Base-by-base conservation (phyloP, 2,329 filamentous ascomycete genomes). In the Pseudogymnoascus sp. region DNA sequence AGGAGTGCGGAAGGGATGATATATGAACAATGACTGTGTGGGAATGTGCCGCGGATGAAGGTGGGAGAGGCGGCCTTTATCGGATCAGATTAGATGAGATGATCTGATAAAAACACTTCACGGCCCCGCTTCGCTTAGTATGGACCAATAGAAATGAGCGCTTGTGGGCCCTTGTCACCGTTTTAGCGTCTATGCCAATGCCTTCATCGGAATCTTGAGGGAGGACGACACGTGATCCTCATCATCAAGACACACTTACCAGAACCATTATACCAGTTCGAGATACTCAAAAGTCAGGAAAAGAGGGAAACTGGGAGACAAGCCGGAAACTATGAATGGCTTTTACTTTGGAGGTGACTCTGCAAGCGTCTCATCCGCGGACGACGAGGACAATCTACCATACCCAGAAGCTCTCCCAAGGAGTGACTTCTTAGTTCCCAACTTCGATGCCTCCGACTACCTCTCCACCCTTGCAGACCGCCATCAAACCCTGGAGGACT, bases 401-500 rank as follows among this genome's bases (percentile, higher is more conserved):
- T 97, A 96, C 77, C 95, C 95, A 1, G 82, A 86, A 40, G 91
- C 93, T 3, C 85, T 99, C 14, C 85, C 90, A 1, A 89, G 95
- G 64, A 79, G 82, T 64, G 91, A 95, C 72, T 99, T 99, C 77
- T 83, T 96, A 6, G 78, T 84, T 1, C 82, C 85, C 3, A 76
- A 86, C 68, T 99, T 99, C 75, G 86, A 91, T 66, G 88, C 96
- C 0, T 84, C 90, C 1, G 79, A 79, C 1, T 99, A 97, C 74
- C 87, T 99, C 76, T 92, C 87, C 6, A 88, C 89, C 1, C 82
- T 96, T 1, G 85, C 86, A 19, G 87, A 95, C 72, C 89, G 95
- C 1, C 95, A 99, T 75, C 95, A 99, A 75, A 97, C 93, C 0
- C 89, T 99, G 59, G 93, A 96, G 73, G 95, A 99, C 74, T 81